These are phyloP conservation scores for Penium margaritaceum DNA, from an alignment of 139 green algal genomes.

Conservation along the genomic window DNA sequence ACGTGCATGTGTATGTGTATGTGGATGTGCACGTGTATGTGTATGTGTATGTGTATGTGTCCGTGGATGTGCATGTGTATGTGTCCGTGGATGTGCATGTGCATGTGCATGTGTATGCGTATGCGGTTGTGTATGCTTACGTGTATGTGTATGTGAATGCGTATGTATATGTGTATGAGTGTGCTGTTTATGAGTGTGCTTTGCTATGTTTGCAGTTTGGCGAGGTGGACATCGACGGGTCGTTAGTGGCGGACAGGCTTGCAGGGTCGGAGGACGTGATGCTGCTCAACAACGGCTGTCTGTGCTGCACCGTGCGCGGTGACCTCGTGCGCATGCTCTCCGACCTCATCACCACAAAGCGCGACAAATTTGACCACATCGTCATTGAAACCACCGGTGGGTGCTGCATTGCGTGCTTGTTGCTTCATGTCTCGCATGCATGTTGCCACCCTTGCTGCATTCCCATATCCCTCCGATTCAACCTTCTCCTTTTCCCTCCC, in stretches of 20 bases:
- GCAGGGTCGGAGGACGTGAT: conserved; percentile 62
- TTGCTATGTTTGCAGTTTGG: conserved; percentile 87
- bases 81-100: too few species aligned
- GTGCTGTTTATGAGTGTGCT: too few species aligned
- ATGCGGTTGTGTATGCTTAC: neutral
- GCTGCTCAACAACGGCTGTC: conserved; percentile 87
- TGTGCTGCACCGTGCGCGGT: conserved; percentile 88
- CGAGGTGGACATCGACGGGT: conserved; percentile 88
- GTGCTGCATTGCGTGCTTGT: conserved; percentile 82
- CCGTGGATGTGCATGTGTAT: too few species aligned
- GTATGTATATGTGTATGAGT: too few species aligned
- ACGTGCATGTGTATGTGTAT: neutral
- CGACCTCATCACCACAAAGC: conserved; percentile 56
- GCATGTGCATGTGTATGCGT: neutral
- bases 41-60: neutral
- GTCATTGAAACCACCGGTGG: conserved; percentile 89
- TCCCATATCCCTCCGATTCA: too few species aligned
- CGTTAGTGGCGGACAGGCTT: conserved; percentile 41
- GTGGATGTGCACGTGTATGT: neutral
- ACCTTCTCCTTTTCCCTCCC: neutral
- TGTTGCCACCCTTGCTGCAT: too few species aligned
- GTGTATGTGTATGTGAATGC: neutral
- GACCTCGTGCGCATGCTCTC: conserved; percentile 79
- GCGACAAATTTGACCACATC: conserved; percentile 76
- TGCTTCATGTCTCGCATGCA: too few species aligned